Conservation (phyloP, 192 early-diverging fungal species). For the Podila epicladia region DNA sequence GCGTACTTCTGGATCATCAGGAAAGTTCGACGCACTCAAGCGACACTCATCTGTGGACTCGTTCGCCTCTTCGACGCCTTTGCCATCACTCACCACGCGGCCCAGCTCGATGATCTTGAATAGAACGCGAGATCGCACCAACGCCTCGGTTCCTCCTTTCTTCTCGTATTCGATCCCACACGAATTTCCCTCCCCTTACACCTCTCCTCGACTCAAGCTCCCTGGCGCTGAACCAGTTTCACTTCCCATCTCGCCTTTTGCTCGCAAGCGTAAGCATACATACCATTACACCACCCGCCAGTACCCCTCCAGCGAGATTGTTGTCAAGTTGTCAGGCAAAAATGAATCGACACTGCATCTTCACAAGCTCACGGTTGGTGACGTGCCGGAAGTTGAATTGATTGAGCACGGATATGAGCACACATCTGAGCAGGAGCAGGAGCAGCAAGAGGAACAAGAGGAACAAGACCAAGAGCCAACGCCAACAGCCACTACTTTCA, state of each 20-base stretch:
- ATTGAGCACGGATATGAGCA: slow-evolving; percentile 10
- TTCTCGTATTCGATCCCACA: slow-evolving; percentile 51
- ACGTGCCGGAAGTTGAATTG: slow-evolving; percentile 19
- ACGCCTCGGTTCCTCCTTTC: slow-evolving; percentile 33
- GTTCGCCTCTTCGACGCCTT: slow-evolving; percentile 5
- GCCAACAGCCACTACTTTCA: neutral
- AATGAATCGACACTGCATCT: neutral
- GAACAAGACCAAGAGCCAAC: slow-evolving; percentile 1
- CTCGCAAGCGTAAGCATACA: slow-evolving; percentile 44
- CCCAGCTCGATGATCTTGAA: slow-evolving; percentile 24
- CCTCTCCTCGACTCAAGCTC: slow-evolving; percentile 39
- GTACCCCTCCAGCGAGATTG: slow-evolving; percentile 22
- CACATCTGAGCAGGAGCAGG: neutral
- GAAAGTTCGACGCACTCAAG: slow-evolving; percentile 9
- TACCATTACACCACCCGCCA: slow-evolving; percentile 14
- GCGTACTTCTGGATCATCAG: neutral
- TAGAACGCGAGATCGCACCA: slow-evolving; percentile 27
- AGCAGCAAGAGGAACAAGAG: slow-evolving; percentile 2
- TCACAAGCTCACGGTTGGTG: slow-evolving; percentile 23
- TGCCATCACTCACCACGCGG: slow-evolving; percentile 25
- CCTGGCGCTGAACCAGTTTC: slow-evolving; percentile 27
- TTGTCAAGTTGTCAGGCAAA: slow-evolving; percentile 32
- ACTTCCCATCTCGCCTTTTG: slow-evolving; percentile 35
- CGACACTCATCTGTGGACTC: slow-evolving; percentile 14
- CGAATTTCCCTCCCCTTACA: slow-evolving; percentile 46